phyloP scores from a whole-genome alignment of 768 basidiomycete species.

The Boletus rubropictus region DNA sequence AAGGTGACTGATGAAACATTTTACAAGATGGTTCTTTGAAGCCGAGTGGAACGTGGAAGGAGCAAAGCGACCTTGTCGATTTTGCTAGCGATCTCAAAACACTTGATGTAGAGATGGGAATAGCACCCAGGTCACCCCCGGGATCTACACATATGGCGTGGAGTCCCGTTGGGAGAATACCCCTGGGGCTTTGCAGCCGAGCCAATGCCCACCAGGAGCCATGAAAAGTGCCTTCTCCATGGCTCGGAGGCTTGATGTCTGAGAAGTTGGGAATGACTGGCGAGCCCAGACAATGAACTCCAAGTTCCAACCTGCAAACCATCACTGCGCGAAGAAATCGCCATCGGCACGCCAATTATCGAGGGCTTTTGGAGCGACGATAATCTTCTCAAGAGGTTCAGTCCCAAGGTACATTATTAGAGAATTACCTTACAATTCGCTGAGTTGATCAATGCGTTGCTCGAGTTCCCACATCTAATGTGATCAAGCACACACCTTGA shows the following conservation, averaged over 20 bases:
- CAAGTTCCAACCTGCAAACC: not conserved
- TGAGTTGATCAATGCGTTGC: not conserved
- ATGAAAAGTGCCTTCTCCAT: not conserved
- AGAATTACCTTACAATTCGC: no score
- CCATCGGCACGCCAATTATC: not conserved
- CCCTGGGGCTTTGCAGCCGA: not conserved
- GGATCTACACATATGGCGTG: not conserved
- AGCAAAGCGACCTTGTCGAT: no score
- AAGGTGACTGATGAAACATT: not conserved
- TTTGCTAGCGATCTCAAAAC: not conserved
- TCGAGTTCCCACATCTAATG: not conserved
- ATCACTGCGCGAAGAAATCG: no score
- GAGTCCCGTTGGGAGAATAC: not conserved
- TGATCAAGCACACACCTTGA: slow-evolving; percentile 29
- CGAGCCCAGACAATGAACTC: not conserved
- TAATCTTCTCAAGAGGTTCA: no score
- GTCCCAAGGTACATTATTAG: no score
- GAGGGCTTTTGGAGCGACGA: no score
- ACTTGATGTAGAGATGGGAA: not conserved
- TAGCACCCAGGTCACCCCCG: not conserved
- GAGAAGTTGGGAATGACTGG: not conserved
- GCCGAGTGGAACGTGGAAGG: no score
- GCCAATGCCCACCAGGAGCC: not conserved
- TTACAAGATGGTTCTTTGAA: slow-evolving; percentile 1
- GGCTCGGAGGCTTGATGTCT: slow-evolving; percentile 1